Evolutionary conservation across 2,329 filamentous ascomycete species (phyloP).

Genomic region (Ceratocystis smalleyi): DNA sequence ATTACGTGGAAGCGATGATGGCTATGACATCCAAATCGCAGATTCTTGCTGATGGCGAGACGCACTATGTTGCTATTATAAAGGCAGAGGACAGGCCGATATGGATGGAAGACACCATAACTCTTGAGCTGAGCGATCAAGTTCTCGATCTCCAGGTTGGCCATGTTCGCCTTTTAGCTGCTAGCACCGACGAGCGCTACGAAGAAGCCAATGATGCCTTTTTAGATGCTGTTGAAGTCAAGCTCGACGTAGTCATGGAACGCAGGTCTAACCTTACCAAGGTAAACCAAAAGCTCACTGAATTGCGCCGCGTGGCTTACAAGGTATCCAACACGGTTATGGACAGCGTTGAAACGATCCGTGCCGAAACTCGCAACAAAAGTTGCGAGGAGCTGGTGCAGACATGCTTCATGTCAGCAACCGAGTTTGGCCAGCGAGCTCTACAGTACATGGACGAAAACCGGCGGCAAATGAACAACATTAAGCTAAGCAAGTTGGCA

Average conservation of each 20-base stretch:
- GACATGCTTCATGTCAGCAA: conserved; percentile 96
- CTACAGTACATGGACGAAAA: conserved; percentile 93
- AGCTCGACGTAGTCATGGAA: conserved; percentile 79
- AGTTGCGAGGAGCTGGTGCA: conserved; percentile 93
- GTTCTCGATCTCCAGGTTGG: conserved; percentile 74
- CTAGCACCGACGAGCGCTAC: conserved; percentile 66
- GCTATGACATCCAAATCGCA: conserved; percentile 47
- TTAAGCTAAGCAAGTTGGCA: conserved; percentile 82
- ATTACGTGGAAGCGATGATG: conserved; percentile 70
- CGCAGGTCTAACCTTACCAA: conserved; percentile 85
- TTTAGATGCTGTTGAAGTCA: conserved; percentile 60
- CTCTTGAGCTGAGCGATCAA: conserved; percentile 57
- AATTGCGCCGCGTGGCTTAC: conserved; percentile 90
- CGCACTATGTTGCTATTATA: conserved; percentile 39
- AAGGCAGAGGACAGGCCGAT: conserved; percentile 61
- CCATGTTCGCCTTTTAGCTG: conserved; percentile 73
- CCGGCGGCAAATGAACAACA: conserved; percentile 87
- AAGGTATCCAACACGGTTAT: conserved; percentile 96
- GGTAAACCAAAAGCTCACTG: conserved; percentile 78
- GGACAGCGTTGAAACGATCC: conserved; percentile 91
- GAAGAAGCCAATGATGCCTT: conserved; percentile 66
- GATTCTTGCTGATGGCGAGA: conserved; percentile 33
- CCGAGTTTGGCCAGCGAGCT: conserved; percentile 91
- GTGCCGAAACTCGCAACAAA: conserved; percentile 65
- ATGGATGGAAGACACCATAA: conserved; percentile 69